Evolutionary conservation across 768 basidiomycete species (phyloP).

Genomic region (Tephrocybe sp.): DNA sequence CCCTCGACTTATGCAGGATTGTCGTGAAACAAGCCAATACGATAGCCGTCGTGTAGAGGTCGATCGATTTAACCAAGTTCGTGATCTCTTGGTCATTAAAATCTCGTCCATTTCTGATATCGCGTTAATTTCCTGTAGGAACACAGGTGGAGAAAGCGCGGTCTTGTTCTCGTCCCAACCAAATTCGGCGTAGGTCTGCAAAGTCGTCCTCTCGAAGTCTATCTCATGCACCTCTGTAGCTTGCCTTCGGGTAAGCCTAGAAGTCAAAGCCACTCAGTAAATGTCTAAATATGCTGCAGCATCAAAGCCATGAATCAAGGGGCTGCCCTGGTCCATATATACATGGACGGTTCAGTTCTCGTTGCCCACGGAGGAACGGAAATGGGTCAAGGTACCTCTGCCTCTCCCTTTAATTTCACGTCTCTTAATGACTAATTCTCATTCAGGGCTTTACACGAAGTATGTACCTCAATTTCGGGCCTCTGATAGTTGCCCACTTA

Average conservation of each 20-base stretch:
- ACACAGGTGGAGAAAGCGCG: conserved; percentile 17
- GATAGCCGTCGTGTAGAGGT: conserved; percentile 14
- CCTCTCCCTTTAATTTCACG: not conserved
- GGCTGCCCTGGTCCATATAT: conserved; percentile 15
- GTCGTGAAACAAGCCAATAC: conserved; percentile 14
- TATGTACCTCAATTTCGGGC: not conserved
- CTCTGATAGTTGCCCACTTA: not conserved
- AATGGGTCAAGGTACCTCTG: conserved; percentile 16
- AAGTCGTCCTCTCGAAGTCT: not conserved
- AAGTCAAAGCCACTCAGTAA: not conserved
- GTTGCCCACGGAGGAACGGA: conserved; percentile 17
- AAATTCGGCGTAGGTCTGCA: conserved; percentile 13
- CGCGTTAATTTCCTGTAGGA: not conserved
- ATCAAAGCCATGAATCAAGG: conserved; percentile 13
- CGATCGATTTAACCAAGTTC: conserved; percentile 12
- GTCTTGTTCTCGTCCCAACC: conserved; percentile 13
- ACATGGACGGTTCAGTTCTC: conserved; percentile 16
- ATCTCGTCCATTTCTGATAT: not conserved
- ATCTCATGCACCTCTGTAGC: conserved; percentile 2
- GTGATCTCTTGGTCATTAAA: not conserved
- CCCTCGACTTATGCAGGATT: conserved; percentile 16
- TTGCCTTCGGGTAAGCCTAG: conserved; percentile 13
- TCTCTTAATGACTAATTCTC: not conserved
- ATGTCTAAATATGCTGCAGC: not conserved
- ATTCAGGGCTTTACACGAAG: conserved; percentile 6